A percentile compares a stretch with the other conserved stretches of the same genome.
These are phyloP conservation scores for Diaporthe australafricana DNA, from an alignment of 2,329 filamentous ascomycete species.

Conservation along the genomic window DNA sequence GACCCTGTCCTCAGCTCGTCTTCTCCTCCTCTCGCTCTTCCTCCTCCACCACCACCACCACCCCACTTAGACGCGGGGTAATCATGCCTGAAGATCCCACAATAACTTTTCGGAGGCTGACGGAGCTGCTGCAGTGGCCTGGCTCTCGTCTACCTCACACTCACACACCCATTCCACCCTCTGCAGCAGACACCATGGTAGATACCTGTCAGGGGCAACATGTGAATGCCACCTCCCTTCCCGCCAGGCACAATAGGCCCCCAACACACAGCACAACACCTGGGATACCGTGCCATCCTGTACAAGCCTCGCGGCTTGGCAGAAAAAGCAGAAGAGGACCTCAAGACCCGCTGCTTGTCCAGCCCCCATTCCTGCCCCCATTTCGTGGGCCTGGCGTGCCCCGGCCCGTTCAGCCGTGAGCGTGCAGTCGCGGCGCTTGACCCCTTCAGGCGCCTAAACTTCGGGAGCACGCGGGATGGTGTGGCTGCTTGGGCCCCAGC, in stretches of 20 bases:
- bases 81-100: slow-evolving; percentile 1
- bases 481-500: background rate
- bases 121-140: background rate
- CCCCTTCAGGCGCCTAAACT: slow-evolving; percentile 34
- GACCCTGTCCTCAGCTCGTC: background rate
- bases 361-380: background rate
- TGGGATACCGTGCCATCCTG: background rate
- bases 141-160: background rate
- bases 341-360: background rate
- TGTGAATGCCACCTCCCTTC: background rate
- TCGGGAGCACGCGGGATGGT: slow-evolving; percentile 24
- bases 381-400: slow-evolving; percentile 7
- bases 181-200: background rate
- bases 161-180: background rate
- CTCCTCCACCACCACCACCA: background rate
- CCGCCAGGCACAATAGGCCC: background rate
- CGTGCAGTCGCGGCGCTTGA: slow-evolving; percentile 29
- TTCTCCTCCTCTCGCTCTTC: background rate
- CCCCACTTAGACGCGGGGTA: slow-evolving; percentile 31
- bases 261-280: background rate
- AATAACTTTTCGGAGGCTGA: background rate
- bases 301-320: slow-evolving; percentile 16
- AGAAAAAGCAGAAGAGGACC: background rate
- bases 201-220: background rate
- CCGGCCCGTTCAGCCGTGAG: slow-evolving; percentile 35